These are phyloP conservation scores for Ichthyophthirius multifiliis DNA, from an alignment of 169 alveolate genomes.

Conservation along the genomic window DNA sequence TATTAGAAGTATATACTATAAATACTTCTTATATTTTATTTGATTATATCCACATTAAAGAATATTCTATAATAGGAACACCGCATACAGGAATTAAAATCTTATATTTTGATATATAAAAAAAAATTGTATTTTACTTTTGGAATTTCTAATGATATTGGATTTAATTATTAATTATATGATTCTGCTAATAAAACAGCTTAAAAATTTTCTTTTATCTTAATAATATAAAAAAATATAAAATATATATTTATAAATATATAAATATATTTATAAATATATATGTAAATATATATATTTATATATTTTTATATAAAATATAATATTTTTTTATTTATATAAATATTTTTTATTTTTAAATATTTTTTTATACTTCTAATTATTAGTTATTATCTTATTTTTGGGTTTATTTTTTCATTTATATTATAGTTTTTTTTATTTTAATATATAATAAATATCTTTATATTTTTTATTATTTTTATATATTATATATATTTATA, in stretches of 20 bases:
- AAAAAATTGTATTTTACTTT: neutral
- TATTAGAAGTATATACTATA: neutral
- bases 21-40: neutral
- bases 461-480: neutral
- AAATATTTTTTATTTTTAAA: too few species aligned
- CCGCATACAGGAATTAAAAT: neutral
- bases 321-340: neutral
- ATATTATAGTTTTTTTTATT: neutral
- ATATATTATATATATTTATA: too few species aligned
- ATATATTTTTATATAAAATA: neutral
- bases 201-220: conserved; percentile 3
- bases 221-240: neutral
- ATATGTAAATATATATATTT: neutral
- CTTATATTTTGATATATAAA: neutral
- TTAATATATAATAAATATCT: neutral
- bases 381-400: neutral
- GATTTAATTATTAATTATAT: neutral
- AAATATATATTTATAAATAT: neutral
- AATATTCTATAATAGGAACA: neutral
- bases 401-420: conserved; percentile 6
- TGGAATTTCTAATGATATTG: neutral
- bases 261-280: neutral
- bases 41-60: neutral
- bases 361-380: neutral
- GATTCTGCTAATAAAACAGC: conserved; percentile 7